phyloP scores from a whole-genome alignment of 163 green algal genomes.

The Chlamydomonas reinhardtii region DNA sequence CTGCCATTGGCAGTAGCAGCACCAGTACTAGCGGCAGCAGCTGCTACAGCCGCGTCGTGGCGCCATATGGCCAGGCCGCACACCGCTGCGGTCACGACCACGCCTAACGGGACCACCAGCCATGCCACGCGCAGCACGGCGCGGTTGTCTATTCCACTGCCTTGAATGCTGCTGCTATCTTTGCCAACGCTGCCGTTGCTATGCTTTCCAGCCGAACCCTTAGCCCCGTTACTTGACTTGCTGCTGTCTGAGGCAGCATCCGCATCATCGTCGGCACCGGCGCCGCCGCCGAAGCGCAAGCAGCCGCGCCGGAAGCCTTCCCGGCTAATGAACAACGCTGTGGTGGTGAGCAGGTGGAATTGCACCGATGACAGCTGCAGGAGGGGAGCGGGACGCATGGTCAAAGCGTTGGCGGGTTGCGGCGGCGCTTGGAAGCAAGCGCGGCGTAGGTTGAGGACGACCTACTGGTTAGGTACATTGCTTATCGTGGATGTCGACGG shows the following conservation, averaged over 20 bases:
- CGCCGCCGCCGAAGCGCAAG: constrained; percentile 60
- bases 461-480: no score
- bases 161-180: not conserved
- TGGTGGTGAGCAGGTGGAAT: constrained; percentile 94
- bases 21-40: not conserved
- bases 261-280: not conserved
- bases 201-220: no score
- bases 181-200: no score
- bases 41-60: constrained; percentile 3
- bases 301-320: constrained; percentile 91
- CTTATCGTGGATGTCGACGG: no score
- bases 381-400: no score
- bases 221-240: no score
- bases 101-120: constrained; percentile 70
- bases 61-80: constrained; percentile 60
- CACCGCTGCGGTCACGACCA: constrained; percentile 53
- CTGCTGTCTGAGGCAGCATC: no score
- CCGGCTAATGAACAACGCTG: constrained; percentile 88
- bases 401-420: no score
- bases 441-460: no score
- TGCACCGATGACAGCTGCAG: constrained; percentile 84
- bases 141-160: constrained; percentile 12
- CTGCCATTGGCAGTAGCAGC: not conserved
- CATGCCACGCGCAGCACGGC: constrained; percentile 63
- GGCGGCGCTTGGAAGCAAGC: not conserved